Evolutionary conservation across 108 stramenopile species (phyloP), one percentile per base, ranked within the genome.

Genomic region (Fragilaria radians): DNA sequence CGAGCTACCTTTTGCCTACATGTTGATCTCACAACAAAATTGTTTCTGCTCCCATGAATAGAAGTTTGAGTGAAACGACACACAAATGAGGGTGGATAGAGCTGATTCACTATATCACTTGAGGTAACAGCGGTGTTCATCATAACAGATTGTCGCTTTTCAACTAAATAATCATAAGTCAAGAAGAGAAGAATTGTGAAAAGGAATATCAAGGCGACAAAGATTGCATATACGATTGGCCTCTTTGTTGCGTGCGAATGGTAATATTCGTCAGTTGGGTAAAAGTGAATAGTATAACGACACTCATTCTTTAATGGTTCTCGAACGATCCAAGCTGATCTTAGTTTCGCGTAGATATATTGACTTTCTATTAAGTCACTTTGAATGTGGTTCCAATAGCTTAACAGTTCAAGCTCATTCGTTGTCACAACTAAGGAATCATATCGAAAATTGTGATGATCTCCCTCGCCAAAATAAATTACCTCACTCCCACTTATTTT

Each of bases 111-210:
- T 28, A 66, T 48, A 22, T 51, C 49, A 21, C 28, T 18, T 11
- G 33, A 57, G 28, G 48, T 58, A 14, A 42, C 65, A 23, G 59
- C 59, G 1, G 27, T 22, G 19, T 50, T 48, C 3, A 66, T 36
- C 17, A 66, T 27, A n/a, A 31, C 42, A 28, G 26, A 29, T 50
- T 66, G 65, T 11, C 65, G 57, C 14, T 7, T 59, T 49, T 66
- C 59, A 2, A 66, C 65, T 9, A 59, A 59, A 5, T 45, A 67
- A 74, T 85, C 84, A 51, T 82, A 85, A 1, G 70, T 31, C 5
- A 79, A 31, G 55, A 66, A 66, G 1, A 28, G 19, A 22, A 60
- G 31, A 18, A 52, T 26, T 18, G 59, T 66, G 59, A 59, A 36
- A 11, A 60, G 14, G 27, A 66, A 66, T 14, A 66, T 42, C 4